These are phyloP conservation scores for Lathyrus sativus DNA, from an alignment of 306 rosid species.

Conservation along the genomic window DNA sequence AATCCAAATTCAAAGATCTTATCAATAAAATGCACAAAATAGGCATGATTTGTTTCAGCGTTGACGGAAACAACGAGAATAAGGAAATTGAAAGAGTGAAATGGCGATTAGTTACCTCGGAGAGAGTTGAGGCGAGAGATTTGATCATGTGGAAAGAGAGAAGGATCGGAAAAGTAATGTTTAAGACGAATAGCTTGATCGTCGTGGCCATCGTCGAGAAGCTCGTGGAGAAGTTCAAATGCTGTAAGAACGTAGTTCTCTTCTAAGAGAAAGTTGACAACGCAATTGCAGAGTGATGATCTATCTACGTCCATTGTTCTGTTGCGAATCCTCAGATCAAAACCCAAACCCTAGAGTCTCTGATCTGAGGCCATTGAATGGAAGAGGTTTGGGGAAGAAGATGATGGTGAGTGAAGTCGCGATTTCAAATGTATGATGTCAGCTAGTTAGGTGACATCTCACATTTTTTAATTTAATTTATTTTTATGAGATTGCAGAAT, in stretches of 20 bases:
- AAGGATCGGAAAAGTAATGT: conserved; percentile 71
- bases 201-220: conserved; percentile 86
- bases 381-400: not conserved
- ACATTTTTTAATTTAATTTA: not conserved
- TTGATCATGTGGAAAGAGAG: conserved; percentile 82
- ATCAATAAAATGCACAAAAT: conserved; percentile 2
- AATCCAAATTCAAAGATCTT: conserved; percentile 5
- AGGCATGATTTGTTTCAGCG: not conserved
- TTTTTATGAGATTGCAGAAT: not conserved
- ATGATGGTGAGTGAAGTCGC: conserved; percentile 26
- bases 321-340: conserved; percentile 32
- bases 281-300: conserved; percentile 98
- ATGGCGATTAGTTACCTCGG: conserved; percentile 48
- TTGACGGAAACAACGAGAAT: conserved; percentile 6
- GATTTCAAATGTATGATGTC: conserved; percentile 4
- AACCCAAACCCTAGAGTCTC: conserved; percentile 41
- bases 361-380: conserved; percentile 48
- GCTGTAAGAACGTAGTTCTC: conserved; percentile 92
- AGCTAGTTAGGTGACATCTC: conserved; percentile 25
- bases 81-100: not conserved
- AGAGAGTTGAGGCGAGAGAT: conserved; percentile 87
- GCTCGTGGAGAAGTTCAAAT: conserved; percentile 99
- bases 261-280: conserved; percentile 89
- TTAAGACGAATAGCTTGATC: conserved; percentile 94
- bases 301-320: conserved; percentile 73